Conservation (phyloP, 306 rosid species). For the Alnus glutinosa region DNA sequence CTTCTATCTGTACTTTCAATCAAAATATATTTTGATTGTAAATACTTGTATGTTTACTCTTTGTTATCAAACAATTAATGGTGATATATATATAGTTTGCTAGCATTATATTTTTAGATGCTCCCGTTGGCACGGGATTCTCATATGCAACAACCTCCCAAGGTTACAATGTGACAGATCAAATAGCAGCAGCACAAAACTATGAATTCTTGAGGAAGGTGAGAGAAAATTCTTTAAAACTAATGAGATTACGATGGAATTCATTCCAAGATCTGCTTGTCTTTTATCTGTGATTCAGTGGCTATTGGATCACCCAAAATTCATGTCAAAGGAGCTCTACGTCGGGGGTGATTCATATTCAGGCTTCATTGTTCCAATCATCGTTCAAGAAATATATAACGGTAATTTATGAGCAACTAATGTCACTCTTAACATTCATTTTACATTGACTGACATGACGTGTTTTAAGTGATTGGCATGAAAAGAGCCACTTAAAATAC, state of each 20-base stretch:
- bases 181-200: conserved; percentile 10
- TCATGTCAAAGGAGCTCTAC: conserved; percentile 8
- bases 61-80: no score
- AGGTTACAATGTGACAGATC: conserved; percentile 31
- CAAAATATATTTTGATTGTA: no score
- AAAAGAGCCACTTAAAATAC: no score
- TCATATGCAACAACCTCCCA: conserved; percentile 28
- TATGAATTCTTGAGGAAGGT: conserved; percentile 34
- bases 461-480: neutral
- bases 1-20: neutral
- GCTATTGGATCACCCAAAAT: conserved; percentile 26
- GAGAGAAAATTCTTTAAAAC: neutral
- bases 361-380: conserved; percentile 25
- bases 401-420: conserved; percentile 5
- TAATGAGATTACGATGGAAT: no score
- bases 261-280: neutral
- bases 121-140: conserved; percentile 36
- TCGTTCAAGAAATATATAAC: conserved; percentile 17
- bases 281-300: conserved; percentile 18
- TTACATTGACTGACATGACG: neutral
- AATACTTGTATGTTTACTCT: no score
- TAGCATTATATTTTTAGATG: conserved; percentile 32
- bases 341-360: conserved; percentile 34
- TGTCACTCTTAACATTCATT: no score
- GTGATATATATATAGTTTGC: conserved; percentile 18